phyloP scores from a whole-genome alignment of 441 rosid species.

The Corymbia calophylla region DNA sequence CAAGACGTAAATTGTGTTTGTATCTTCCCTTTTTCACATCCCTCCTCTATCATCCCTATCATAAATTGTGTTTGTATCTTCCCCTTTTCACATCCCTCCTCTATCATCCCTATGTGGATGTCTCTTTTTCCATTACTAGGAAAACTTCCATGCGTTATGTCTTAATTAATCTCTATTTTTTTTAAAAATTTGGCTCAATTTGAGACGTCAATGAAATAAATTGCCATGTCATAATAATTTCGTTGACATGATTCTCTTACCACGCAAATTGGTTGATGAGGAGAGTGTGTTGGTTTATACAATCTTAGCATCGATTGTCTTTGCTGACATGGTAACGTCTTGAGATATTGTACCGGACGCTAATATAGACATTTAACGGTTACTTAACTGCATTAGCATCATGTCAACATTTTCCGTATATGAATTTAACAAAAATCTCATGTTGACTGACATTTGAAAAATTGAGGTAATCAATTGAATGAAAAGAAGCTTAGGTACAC shows the following conservation, averaged over 20 bases:
- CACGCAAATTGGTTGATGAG: neutral
- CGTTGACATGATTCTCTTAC: neutral
- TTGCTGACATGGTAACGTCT: neutral
- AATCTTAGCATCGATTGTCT: neutral
- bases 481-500: neutral
- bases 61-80: too few species aligned
- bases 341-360: neutral
- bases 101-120: too few species aligned
- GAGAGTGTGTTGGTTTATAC: neutral
- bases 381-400: neutral
- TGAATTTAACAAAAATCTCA: neutral
- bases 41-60: too few species aligned
- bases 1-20: too few species aligned
- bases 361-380: neutral
- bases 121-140: too few species aligned
- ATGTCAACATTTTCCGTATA: neutral
- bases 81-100: too few species aligned
- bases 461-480: neutral
- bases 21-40: too few species aligned
- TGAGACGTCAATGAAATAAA: neutral
- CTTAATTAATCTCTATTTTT: neutral
- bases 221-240: neutral
- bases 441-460: accelerated
- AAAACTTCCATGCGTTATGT: too few species aligned
- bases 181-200: neutral